These are phyloP conservation scores for Xenosphaeropsis pyriputrescens DNA, from an alignment of 2,329 filamentous ascomycete species.

Conservation along the genomic window DNA sequence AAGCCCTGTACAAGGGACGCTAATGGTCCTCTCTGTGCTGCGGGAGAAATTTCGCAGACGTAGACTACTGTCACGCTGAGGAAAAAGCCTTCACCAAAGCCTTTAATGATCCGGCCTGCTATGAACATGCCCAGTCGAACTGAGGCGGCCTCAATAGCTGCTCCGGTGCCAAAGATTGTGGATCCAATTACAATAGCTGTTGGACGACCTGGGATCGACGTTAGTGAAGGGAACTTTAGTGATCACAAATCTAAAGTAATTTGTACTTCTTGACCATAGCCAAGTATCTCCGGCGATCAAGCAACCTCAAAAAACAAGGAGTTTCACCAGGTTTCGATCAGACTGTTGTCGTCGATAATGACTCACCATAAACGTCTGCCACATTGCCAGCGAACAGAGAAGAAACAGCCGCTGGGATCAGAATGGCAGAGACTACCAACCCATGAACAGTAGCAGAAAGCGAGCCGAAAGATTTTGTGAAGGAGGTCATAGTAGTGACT, in stretches of 20 bases:
- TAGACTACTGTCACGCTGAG: conserved; percentile 42
- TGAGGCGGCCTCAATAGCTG: conserved; percentile 33
- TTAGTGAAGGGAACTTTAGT: too few species aligned
- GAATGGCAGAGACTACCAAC: conserved; percentile 41
- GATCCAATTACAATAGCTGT: conserved; percentile 32
- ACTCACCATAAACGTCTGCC: conserved; percentile 20
- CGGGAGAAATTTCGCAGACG: conserved; percentile 45
- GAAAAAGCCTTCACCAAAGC: conserved; percentile 43
- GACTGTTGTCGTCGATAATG: too few species aligned
- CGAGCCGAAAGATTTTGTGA: conserved; percentile 27
- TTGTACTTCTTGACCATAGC: too few species aligned
- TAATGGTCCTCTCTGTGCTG: conserved; percentile 30
- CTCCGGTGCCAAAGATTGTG: conserved; percentile 35
- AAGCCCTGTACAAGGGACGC: conserved; percentile 37
- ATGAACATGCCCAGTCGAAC: conserved; percentile 34
- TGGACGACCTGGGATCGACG: conserved; percentile 27
- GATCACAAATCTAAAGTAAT: too few species aligned
- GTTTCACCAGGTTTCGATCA: too few species aligned
- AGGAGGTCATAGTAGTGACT: conserved; percentile 32
- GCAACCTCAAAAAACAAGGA: too few species aligned
- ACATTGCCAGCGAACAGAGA: conserved; percentile 42
- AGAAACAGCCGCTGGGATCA: conserved; percentile 40
- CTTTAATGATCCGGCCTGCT: conserved; percentile 36
- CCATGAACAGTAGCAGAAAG: conserved; percentile 37
- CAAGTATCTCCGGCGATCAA: too few species aligned